A percentile compares a stretch with the other conserved stretches of the same genome.
Conservation (phyloP, 805 yeast genomes). For the Metschnikowia corniflorae region DNA sequence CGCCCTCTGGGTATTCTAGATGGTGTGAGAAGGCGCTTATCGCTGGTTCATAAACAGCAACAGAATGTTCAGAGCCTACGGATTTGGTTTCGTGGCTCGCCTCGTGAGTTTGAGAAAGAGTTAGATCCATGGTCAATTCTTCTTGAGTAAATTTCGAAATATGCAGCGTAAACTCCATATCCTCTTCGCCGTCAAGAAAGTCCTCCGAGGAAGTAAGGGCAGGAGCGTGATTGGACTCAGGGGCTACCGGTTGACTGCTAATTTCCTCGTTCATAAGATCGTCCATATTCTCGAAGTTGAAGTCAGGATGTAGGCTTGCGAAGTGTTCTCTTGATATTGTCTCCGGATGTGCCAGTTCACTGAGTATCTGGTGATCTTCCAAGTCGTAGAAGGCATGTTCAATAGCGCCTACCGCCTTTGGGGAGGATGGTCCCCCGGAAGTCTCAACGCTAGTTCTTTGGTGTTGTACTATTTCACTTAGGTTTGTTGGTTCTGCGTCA, state of each 20-base stretch:
- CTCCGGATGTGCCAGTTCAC: too few species aligned
- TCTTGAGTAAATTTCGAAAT: conserved; percentile 4
- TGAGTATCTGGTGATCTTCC: too few species aligned
- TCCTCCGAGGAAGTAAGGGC: conserved; percentile 10
- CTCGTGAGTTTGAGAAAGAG: conserved; percentile 4
- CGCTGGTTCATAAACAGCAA: conserved; percentile 1
- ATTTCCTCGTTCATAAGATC: neutral
- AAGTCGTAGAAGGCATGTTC: neutral
- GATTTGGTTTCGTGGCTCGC: neutral
- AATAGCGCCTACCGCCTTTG: neutral
- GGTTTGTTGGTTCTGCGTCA: neutral
- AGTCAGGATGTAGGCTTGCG: neutral
- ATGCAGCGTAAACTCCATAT: conserved; percentile 16
- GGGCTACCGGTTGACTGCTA: too few species aligned
- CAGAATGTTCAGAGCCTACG: conserved; percentile 1
- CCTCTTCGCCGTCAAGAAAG: conserved; percentile 10
- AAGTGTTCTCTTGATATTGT: too few species aligned
- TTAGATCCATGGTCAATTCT: conserved; percentile 12
- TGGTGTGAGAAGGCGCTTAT: neutral
- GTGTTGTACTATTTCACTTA: neutral
- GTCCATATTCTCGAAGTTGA: neutral
- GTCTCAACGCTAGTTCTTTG: too few species aligned
- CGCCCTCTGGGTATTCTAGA: neutral
- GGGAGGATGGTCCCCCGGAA: too few species aligned
- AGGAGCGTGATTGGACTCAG: conserved; percentile 1